Base-by-base conservation (phyloP, 169 alveolate species). In the Eimeria brunetti region DNA sequence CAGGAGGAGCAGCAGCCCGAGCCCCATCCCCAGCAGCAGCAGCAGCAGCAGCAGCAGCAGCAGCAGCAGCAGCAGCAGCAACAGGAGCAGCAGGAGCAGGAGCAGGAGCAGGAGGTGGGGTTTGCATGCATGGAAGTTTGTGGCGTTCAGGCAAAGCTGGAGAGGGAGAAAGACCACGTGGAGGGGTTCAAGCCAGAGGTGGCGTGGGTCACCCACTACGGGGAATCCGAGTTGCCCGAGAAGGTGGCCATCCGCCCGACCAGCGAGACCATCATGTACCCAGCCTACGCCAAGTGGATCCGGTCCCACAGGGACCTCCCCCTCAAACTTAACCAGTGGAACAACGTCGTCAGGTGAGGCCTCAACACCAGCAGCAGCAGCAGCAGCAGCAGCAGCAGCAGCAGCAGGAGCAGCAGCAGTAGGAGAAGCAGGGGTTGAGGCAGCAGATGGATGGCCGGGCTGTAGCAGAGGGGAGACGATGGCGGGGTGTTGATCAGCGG, bases 101-200 rank as follows among this genome's bases (percentile, higher is more conserved):
- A 16, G 78, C 49, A 69, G 78, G 6, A 33, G 78, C 78, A n/a
- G n/a, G n/a, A n/a, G n/a, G n/a, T n/a, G n/a, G 75, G 8, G 11
- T 75, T 8, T 24, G n/a, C 22, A 16, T 75, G 20, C 24, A 24
- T 44, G 33, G 67, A 58, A 58, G 67, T 16, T 2, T 58, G 67
- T 38, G 85, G 12, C 24, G 98, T 33, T 46, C 98, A 98, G 97
- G 98, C 98, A 86, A 99, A 99, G 88, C 97, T 99, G 81, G 99
- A 98, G 96, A 98, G 98, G 95, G 99, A 99, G 97, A 98, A 99
- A 96, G 98, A 98, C 56, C 99, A 99, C 96, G 98, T 99, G 41
- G 99, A 99, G 95, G 99, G 99, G 67, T 99, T 99, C 95, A 98
- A 99, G 38, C 99, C 99, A 6, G 99, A 99, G 97, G 99, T 99